A percentile compares a stretch with the other conserved stretches of the same genome.
Evolutionary conservation across 2,329 filamentous ascomycete genomes (phyloP).

Genomic region (Neonectria faginata): DNA sequence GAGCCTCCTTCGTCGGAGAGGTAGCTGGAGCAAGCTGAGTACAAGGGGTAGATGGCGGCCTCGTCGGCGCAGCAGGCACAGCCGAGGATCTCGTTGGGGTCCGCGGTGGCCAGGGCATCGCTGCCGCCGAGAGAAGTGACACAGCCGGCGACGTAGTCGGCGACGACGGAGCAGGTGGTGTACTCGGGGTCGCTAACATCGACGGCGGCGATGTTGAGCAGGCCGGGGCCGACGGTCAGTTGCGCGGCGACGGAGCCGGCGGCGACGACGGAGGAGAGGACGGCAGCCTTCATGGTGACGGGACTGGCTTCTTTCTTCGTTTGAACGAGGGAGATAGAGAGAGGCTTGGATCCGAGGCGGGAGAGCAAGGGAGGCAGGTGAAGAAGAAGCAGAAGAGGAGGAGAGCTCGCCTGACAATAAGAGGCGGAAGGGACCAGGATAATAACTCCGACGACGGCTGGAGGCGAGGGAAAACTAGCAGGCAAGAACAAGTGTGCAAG

Average conservation of each 20-base stretch:
- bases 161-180: conserved; percentile 40
- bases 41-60: conserved; percentile 41
- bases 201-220: conserved; percentile 42
- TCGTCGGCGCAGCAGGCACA: conserved; percentile 47
- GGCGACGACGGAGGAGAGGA: conserved; percentile 36
- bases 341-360: conserved; percentile 7
- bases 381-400: conserved; percentile 21
- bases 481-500: background rate
- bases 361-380: conserved; percentile 19
- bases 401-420: background rate
- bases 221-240: conserved; percentile 36
- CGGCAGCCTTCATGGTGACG: conserved; percentile 41
- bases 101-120: conserved; percentile 40
- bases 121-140: conserved; percentile 40
- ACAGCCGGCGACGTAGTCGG: conserved; percentile 40
- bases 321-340: background rate
- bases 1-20: conserved; percentile 40
- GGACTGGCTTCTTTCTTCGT: conserved; percentile 4
- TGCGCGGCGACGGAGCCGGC: conserved; percentile 46
- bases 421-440: conserved; percentile 19
- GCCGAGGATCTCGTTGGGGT: conserved; percentile 36
- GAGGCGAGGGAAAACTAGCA: conserved; percentile 5
- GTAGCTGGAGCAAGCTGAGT: conserved; percentile 47
- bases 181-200: conserved; percentile 42
- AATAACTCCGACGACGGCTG: conserved; percentile 15